Conservation (phyloP, 129 eudicot species). For the Flaveria robusta region DNA sequence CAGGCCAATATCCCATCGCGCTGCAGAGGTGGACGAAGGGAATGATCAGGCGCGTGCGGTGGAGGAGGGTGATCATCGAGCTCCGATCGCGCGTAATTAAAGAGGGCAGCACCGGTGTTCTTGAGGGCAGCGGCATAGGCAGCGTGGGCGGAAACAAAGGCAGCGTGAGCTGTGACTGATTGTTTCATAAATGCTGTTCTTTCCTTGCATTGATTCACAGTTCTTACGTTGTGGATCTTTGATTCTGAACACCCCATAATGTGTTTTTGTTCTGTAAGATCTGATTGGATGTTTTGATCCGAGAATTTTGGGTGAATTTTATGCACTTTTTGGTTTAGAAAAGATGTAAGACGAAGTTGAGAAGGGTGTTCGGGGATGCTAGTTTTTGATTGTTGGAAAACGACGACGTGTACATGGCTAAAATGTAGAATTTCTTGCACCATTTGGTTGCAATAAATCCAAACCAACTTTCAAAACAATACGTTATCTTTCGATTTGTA, state of each 20-base stretch:
- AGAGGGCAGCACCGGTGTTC: conserved; percentile 77
- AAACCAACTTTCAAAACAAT: background rate
- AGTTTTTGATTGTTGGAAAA: background rate
- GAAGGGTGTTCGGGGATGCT: background rate
- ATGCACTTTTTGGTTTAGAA: conserved; percentile 6
- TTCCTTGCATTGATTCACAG: conserved; percentile 63
- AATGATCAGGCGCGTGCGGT: background rate
- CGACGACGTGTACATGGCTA: background rate
- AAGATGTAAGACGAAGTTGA: background rate
- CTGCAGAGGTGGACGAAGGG: background rate
- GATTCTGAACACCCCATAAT: conserved; percentile 84
- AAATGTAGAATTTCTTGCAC: background rate
- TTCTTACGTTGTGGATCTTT: conserved; percentile 70
- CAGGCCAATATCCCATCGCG: conserved; percentile 23
- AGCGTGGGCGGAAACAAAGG: conserved; percentile 67
- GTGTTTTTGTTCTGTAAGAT: conserved; percentile 16
- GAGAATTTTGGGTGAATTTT: background rate
- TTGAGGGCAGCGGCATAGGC: conserved; percentile 56
- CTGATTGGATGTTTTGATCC: conserved; percentile 3
- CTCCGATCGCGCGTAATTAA: conserved; percentile 62
- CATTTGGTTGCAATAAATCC: background rate
- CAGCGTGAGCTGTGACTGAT: conserved; percentile 58
- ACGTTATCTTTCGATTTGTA: too few species aligned
- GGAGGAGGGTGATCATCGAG: conserved; percentile 12
- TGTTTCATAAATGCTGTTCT: conserved; percentile 57